Evolutionary conservation across 257 asterid genomes (phyloP), one percentile per base, ranked within the genome.

Genomic region (Asclepias syriaca): DNA sequence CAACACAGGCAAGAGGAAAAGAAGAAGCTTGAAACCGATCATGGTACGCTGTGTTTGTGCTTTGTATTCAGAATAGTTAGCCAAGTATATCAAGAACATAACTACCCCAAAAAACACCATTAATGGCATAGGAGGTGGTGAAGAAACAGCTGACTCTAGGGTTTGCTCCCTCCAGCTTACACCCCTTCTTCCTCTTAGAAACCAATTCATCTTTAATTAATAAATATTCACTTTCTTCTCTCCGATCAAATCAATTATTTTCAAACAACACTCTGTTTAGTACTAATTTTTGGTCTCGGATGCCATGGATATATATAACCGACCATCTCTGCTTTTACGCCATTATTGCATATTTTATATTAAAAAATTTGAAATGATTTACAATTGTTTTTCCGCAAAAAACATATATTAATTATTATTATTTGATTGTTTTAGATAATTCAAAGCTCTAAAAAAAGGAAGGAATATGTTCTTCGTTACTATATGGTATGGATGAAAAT

Each of bases 81-180:
- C 87, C 19, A 88, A 72, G 50, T n/a, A 75, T 79, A 90, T 57
- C 13, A 87, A 71, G 77, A 82, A 55, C 11, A 84, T 27, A 9
- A 89, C 87, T 13, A 87, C 71, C 32, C 86, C 87, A 34, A 84
- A 84, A 5, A 90, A 77, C 73, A 87, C 85, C 51, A 91, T 39
- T 66, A 92, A 48, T 21, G 87, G 88, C 75, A 80, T 29, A 19
- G 97, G 97, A 13, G 97, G 97, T 8, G 97, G 96, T 22, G 87
- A 68, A 21, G 96, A 77, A 10, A 79, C 5, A 29, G 39, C 39
- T 34, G 96, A 89, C 12, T 82, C 89, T 0, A 88, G 74, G 65
- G 93, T 77, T 71, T 75, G 88, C 34, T 86, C 93, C 46, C 75
- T 86, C 96, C 97, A 89, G 83, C 93, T 87, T 14, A 82, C 57